Percentiles rank a stretch among this genome's conserved stretches.
These are phyloP conservation scores for Clonostachys sp. DNA, from an alignment of 2,329 filamentous ascomycete species.

Conservation along the genomic window DNA sequence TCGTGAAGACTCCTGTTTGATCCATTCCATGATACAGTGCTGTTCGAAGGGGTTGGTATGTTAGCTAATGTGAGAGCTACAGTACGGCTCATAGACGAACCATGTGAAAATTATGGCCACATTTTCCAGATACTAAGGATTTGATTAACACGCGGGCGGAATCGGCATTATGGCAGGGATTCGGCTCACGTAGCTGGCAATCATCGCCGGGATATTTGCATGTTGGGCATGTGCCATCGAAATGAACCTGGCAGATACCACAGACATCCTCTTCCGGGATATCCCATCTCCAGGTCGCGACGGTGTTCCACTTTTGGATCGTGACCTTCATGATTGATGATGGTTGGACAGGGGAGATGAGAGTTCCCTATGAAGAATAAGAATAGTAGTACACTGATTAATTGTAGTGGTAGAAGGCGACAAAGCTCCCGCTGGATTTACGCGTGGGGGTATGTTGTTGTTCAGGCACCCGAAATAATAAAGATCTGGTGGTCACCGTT, in stretches of 20 bases:
- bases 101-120: constrained; percentile 97
- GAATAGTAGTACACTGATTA: too few relatives aligned
- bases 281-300: constrained; percentile 97
- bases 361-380: background rate
- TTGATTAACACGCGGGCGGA: background rate
- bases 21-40: constrained; percentile 96
- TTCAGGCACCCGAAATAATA: too few relatives aligned
- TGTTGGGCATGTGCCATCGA: constrained; percentile 94
- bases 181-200: constrained; percentile 74
- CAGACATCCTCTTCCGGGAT: constrained; percentile 97
- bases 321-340: constrained; percentile 77
- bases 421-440: too few relatives aligned
- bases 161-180: background rate
- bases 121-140: constrained; percentile 81
- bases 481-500: too few relatives aligned
- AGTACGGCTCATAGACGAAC: constrained; percentile 41
- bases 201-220: constrained; percentile 98
- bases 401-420: too few relatives aligned
- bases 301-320: constrained; percentile 87
- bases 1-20: constrained; percentile 88
- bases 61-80: background rate
- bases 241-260: constrained; percentile 96
- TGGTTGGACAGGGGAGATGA: constrained; percentile 1
- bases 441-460: too few relatives aligned
- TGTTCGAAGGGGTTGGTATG: constrained; percentile 26